Conservation (phyloP, 768 basidiomycete genomes). For the Hericium rajendrae region DNA sequence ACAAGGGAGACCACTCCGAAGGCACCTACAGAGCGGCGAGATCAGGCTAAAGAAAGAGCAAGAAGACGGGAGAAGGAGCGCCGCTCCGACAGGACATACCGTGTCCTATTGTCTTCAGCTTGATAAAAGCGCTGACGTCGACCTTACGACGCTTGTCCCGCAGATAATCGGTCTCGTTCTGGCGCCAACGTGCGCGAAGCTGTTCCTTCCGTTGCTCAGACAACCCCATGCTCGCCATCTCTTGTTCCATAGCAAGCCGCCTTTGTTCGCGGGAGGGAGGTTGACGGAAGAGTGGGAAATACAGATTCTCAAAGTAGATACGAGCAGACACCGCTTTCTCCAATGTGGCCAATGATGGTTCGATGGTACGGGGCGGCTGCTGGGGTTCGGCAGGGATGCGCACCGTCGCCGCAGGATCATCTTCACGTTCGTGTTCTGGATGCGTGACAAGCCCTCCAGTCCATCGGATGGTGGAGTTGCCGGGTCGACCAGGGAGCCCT, state of each 20-base stretch:
- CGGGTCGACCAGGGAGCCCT: constrained; percentile 47
- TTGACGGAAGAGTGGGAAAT: constrained; percentile 79
- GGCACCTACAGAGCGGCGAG: constrained; percentile 48
- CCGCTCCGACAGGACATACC: constrained; percentile 33
- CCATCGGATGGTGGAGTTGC: constrained; percentile 54
- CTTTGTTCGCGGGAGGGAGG: constrained; percentile 81
- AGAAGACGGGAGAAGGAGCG: constrained; percentile 13
- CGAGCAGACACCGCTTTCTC: constrained; percentile 89
- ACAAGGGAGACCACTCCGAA: constrained; percentile 96
- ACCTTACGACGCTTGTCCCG: constrained; percentile 78
- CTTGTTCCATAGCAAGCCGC: constrained; percentile 76
- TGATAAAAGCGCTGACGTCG: constrained; percentile 75
- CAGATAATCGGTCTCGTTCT: constrained; percentile 86
- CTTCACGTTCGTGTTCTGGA: constrained; percentile 58
- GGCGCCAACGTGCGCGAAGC: constrained; percentile 65
- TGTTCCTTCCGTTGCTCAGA: constrained; percentile 59
- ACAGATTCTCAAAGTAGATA: constrained; percentile 90
- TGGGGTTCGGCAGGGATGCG: constrained; percentile 18
- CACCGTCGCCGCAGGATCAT: constrained; percentile 26
- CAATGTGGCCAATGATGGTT: constrained; percentile 81
- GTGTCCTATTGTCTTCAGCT: constrained; percentile 91
- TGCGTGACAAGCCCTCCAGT: constrained; percentile 52
- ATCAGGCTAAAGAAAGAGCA: not conserved
- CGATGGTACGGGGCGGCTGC: constrained; percentile 48
- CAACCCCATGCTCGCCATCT: constrained; percentile 70